Evolutionary conservation across 306 rosid genomes (phyloP), one percentile per base, ranked within the genome.

Genomic region (Ceratonia siliqua): DNA sequence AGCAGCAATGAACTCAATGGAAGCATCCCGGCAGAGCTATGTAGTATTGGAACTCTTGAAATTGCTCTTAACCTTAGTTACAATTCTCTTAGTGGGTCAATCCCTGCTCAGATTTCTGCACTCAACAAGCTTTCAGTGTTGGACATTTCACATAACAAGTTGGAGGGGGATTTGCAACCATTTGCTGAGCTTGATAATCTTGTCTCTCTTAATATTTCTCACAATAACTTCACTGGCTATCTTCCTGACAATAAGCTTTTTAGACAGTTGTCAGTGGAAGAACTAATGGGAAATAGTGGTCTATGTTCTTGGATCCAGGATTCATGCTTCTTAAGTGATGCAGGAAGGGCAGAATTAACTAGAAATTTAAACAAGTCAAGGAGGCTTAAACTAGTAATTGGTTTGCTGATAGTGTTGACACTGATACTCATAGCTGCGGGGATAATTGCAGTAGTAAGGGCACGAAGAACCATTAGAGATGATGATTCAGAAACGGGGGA

Each of bases 81-180:
- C 83, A 89, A 89, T 75, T 74, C 42, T 17, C 82, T 89, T 22
- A 78, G 79, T 7, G 94, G 94, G 3, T 27, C 80, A 63, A 76
- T 89, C 52, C 94, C 94, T 20, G 25, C 83, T 55, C 81, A 87
- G 54, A 70, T 89, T 20, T 86, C 91, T 55, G 72, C 84, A 17
- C 81, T 89, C 8, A 79, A 22, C 68, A 87, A 81, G 72, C 94
- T 89, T 39, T 82, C 85, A 13, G 62, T 72, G 14, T 82, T 89
- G 43, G 94, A 89, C 76, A 50, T 89, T 63, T 87, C 94, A 8
- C 85, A 87, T 54, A 89, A 89, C 82, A 75, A 72, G 63, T 81
- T 89, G 46, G 85, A 81, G 22, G 91, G 94, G 49, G 81, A 53
- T 64, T 76, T 89, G 81, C 65, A 35, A 35, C 81, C 84, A 7